Evolutionary conservation across 306 rosid species (phyloP).

Genomic region (Vigna angularis): DNA sequence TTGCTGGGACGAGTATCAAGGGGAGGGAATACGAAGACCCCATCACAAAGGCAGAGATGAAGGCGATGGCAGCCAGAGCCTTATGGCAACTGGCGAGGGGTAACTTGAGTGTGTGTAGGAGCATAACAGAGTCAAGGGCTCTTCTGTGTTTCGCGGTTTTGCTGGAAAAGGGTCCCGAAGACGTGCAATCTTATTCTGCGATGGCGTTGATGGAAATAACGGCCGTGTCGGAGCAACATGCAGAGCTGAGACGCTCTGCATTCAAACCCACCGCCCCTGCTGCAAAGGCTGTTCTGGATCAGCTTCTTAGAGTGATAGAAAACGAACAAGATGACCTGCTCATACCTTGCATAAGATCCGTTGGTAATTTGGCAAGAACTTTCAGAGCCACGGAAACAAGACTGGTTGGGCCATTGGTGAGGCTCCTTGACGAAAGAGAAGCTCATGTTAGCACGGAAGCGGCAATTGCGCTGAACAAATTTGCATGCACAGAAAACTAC

Average conservation of each 20-base stretch:
- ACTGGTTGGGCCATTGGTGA: constrained; percentile 65
- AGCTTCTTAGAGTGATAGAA: constrained; percentile 55
- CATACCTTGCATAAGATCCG: constrained; percentile 55
- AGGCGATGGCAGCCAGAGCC: constrained; percentile 79
- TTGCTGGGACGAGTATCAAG: constrained; percentile 59
- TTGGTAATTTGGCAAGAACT: constrained; percentile 78
- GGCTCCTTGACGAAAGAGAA: constrained; percentile 73
- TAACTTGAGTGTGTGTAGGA: constrained; percentile 62
- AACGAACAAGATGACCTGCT: constrained; percentile 56
- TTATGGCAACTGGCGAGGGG: constrained; percentile 69
- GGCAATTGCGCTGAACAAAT: constrained; percentile 59
- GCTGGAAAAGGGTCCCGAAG: constrained; percentile 65
- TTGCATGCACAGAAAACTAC: constrained; percentile 70
- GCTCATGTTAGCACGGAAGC: constrained; percentile 57
- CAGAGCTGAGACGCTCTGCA: constrained; percentile 69
- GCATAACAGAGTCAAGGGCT: constrained; percentile 77
- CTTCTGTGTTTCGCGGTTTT: constrained; percentile 77
- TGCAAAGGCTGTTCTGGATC: constrained; percentile 72
- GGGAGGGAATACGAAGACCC: constrained; percentile 81
- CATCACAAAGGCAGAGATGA: constrained; percentile 65
- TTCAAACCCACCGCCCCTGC: constrained; percentile 87
- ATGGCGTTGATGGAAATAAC: constrained; percentile 79
- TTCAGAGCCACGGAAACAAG: constrained; percentile 76
- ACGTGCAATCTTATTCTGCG: constrained; percentile 61
- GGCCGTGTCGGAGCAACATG: constrained; percentile 60